Evolutionary conservation across 2,329 filamentous ascomycete species (phyloP).

Genomic region (Cadophora malorum): DNA sequence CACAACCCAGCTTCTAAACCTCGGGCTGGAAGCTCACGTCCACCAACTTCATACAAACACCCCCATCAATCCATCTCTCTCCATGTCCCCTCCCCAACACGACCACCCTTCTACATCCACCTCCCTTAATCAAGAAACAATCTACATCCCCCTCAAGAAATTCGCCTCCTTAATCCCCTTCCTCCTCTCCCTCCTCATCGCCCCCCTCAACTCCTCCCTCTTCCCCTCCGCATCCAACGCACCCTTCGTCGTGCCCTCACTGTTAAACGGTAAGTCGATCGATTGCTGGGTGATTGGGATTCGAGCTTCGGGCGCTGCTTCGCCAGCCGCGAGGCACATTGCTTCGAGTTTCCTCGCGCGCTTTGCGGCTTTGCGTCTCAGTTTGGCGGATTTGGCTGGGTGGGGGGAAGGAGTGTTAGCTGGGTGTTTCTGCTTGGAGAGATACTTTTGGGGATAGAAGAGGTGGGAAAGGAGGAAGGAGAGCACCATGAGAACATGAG

Average conservation of each 20-base stretch:
- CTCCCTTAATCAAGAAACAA: too few species aligned
- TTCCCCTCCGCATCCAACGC: constrained; percentile 54
- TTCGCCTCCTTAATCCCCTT: constrained; percentile 83
- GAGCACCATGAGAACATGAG: too few species aligned
- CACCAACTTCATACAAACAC: neutral
- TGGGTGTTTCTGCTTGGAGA: neutral
- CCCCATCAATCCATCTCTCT: neutral
- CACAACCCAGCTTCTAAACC: too few species aligned
- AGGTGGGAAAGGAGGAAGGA: neutral
- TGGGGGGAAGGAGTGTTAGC: neutral
- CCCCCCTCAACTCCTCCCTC: constrained; percentile 69
- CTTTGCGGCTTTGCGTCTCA: constrained; percentile 74
- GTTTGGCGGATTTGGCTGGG: constrained; percentile 83
- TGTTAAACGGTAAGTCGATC: constrained; percentile 68
- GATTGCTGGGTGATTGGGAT: constrained; percentile 79
- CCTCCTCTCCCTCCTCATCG: constrained; percentile 77
- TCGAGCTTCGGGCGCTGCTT: constrained; percentile 69
- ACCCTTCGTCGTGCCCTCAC: constrained; percentile 46
- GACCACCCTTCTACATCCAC: neutral
- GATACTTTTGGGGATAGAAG: neutral
- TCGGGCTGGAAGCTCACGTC: neutral
- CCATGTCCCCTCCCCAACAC: neutral
- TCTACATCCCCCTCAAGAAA: constrained; percentile 78
- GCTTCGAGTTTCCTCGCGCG: constrained; percentile 62
- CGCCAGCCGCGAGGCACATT: constrained; percentile 65